A percentile compares a stretch with the other conserved stretches of the same genome.
These are phyloP conservation scores for Pichia californica DNA, from an alignment of 805 yeast species.

Conservation along the genomic window DNA sequence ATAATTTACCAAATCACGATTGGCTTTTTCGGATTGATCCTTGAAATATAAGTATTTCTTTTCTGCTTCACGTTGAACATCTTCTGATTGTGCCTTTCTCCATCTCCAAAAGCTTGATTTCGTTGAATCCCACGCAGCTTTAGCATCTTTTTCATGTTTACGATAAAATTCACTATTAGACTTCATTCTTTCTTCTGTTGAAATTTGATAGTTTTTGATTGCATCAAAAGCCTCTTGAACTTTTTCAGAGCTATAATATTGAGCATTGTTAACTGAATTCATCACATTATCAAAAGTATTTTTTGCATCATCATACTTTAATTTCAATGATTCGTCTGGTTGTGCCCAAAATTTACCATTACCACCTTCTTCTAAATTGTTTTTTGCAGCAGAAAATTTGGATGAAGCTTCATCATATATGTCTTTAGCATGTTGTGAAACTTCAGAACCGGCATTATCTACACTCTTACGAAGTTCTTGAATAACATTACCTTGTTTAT, in stretches of 20 bases:
- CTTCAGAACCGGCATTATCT: conserved; percentile 6
- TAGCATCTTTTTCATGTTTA: conserved; percentile 9
- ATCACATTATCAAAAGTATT: conserved; percentile 13
- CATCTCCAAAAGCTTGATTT: background rate
- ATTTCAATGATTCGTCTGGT: conserved; percentile 21
- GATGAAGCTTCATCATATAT: conserved; percentile 23
- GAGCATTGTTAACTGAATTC: conserved; percentile 4
- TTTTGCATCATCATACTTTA: conserved; percentile 14
- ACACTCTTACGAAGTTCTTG: conserved; percentile 4
- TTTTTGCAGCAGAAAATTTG: conserved; percentile 27
- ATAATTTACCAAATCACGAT: conserved; percentile 5
- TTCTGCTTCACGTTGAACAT: conserved; percentile 17
- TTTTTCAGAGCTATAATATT: background rate
- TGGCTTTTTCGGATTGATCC: conserved; percentile 20
- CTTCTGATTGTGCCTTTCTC: background rate
- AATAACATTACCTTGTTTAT: background rate
- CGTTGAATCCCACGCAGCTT: background rate
- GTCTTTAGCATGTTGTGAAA: conserved; percentile 10
- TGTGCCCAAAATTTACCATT: conserved; percentile 14
- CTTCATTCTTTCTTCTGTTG: conserved; percentile 20
- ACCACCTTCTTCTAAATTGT: conserved; percentile 29
- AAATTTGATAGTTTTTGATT: conserved; percentile 32
- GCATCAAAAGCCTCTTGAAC: conserved; percentile 8
- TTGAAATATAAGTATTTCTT: conserved; percentile 18
- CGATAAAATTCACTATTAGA: conserved; percentile 20